Conservation (phyloP, 2,329 filamentous ascomycete genomes). For the Exophiala sp. region DNA sequence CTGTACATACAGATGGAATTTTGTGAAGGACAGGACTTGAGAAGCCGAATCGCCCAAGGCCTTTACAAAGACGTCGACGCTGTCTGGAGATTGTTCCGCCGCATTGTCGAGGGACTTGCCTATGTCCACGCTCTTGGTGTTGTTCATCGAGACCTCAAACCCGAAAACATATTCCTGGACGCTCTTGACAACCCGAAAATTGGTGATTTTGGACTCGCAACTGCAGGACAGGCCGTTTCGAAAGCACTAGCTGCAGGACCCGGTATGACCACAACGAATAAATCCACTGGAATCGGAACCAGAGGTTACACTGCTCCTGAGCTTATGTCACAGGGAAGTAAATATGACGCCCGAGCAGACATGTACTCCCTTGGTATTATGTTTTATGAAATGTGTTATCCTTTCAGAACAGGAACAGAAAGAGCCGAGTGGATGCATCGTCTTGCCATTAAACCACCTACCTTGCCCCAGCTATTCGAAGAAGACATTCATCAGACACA, state of each 20-base stretch:
- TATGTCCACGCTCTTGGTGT: slow-evolving; percentile 90
- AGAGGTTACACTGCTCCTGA: slow-evolving; percentile 92
- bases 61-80: slow-evolving; percentile 72
- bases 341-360: slow-evolving; percentile 92
- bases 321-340: slow-evolving; percentile 56
- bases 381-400: slow-evolving; percentile 92
- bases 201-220: slow-evolving; percentile 93
- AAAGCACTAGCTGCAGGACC: slow-evolving; percentile 9
- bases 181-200: slow-evolving; percentile 87
- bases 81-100: slow-evolving; percentile 85
- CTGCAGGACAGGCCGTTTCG: slow-evolving; percentile 63
- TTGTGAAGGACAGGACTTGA: slow-evolving; percentile 87
- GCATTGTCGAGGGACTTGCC: slow-evolving; percentile 82
- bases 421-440: slow-evolving; percentile 57
- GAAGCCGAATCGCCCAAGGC: slow-evolving; percentile 73
- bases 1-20: slow-evolving; percentile 99
- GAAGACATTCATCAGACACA: slow-evolving; percentile 48
- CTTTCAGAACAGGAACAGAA: slow-evolving; percentile 61
- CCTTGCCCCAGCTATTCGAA: slow-evolving; percentile 70
- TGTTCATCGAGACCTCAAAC: slow-evolving; percentile 93
- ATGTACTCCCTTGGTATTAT: slow-evolving; percentile 98
- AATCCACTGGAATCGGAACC: slow-evolving; percentile 59
- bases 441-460: slow-evolving; percentile 61
- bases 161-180: slow-evolving; percentile 97
- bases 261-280: slow-evolving; percentile 16